Percentiles rank a stretch among this genome's conserved stretches.
phyloP scores from a whole-genome alignment of 169 alveolate species.

The Babesia ovata region DNA sequence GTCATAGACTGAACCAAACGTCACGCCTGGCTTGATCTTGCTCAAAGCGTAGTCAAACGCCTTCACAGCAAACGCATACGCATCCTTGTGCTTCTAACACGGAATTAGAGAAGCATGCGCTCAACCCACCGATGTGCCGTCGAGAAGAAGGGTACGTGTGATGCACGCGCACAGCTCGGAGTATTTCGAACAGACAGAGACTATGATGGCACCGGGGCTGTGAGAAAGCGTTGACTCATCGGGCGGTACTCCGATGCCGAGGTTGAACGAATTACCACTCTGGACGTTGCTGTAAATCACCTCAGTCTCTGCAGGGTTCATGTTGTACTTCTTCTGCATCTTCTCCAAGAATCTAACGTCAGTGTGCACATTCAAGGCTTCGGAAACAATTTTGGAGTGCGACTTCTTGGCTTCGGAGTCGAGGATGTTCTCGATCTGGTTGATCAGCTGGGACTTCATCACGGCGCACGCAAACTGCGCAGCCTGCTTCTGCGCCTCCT shows the following conservation, averaged over 20 bases:
- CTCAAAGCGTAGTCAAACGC: constrained; percentile 69
- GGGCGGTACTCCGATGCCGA: constrained; percentile 72
- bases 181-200: constrained; percentile 76
- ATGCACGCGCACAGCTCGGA: constrained; percentile 75
- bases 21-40: constrained; percentile 56
- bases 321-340: constrained; percentile 69
- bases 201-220: constrained; percentile 75
- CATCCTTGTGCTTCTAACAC: constrained; percentile 69
- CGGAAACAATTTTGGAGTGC: constrained; percentile 70
- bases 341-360: constrained; percentile 72
- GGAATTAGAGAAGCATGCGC: neutral
- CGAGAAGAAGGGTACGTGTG: constrained; percentile 76
- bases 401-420: constrained; percentile 76
- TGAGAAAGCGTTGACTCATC: constrained; percentile 72
- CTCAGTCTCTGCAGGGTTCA: constrained; percentile 73
- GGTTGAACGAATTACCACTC: constrained; percentile 74
- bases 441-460: constrained; percentile 71
- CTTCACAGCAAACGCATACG: constrained; percentile 67
- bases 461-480: constrained; percentile 76
- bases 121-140: constrained; percentile 65
- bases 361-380: constrained; percentile 65
- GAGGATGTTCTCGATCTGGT: constrained; percentile 76
- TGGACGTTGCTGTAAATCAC: constrained; percentile 78
- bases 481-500: constrained; percentile 72
- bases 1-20: constrained; percentile 70